A percentile compares a stretch with the other conserved stretches of the same genome.
These are phyloP conservation scores for Phytophthora fragariae DNA, from an alignment of 352 stramenopile species.

Conservation along the genomic window DNA sequence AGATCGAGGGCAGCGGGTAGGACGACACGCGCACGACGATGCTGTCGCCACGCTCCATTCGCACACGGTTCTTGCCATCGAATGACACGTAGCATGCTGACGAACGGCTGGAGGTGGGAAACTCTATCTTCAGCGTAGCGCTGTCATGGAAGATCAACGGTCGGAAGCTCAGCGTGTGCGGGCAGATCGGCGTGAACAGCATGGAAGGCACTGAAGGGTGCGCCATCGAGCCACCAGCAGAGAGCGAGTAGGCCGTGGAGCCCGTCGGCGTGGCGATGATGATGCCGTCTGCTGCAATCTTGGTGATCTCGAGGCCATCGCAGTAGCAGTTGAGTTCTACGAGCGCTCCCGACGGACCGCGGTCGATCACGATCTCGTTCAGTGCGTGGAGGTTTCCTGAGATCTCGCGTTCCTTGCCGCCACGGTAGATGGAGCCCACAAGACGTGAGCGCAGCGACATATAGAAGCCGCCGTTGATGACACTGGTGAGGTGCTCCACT, in stretches of 20 bases:
- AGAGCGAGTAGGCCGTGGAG: conserved; percentile 98
- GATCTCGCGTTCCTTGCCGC: conserved; percentile 58
- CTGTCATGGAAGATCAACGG: conserved; percentile 93
- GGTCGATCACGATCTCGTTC: conserved; percentile 99
- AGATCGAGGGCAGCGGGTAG: conserved; percentile 90
- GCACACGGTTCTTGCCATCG: conserved; percentile 91
- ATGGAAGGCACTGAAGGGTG: conserved; percentile 98
- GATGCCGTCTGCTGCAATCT: conserved; percentile 96
- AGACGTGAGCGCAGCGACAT: conserved; percentile 85
- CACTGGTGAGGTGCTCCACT: conserved; percentile 70
- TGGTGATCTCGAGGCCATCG: conserved; percentile 96
- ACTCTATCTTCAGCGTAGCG: conserved; percentile 90
- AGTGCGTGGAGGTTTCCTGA: conserved; percentile 92
- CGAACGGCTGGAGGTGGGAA: conserved; percentile 80
- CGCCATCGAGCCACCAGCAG: conserved; percentile 97
- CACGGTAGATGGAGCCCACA: conserved; percentile 74
- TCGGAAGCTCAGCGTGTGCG: conserved; percentile 96
- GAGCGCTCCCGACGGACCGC: conserved; percentile 90
- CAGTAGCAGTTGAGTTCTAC: conserved; percentile 98
- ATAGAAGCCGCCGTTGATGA: conserved; percentile 87
- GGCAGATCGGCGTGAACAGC: conserved; percentile 98
- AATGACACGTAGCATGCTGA: conserved; percentile 90
- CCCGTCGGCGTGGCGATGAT: conserved; percentile 99
- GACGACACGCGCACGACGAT: conserved; percentile 90
- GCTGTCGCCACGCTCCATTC: conserved; percentile 86